phyloP scores from a whole-genome alignment of 345 rosid species.

The Citropsis articulata region DNA sequence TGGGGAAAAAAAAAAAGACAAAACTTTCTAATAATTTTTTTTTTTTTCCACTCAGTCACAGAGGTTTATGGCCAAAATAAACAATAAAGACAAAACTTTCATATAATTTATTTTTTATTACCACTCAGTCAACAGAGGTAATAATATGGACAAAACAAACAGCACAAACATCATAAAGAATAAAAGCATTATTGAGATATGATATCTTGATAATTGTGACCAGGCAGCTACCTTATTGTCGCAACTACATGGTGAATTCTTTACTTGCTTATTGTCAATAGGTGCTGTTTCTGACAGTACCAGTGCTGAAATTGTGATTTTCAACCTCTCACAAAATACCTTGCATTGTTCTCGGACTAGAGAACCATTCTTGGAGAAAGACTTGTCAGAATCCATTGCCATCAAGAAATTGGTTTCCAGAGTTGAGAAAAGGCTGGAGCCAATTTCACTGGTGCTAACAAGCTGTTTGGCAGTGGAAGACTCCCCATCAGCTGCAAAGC shows the following conservation, averaged over 20 bases:
- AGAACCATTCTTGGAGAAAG: constrained; percentile 25
- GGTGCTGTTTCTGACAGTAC: constrained; percentile 33
- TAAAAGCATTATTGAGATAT: constrained; percentile 38
- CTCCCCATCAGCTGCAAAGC: constrained; percentile 40
- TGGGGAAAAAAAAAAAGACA: too few relatives aligned
- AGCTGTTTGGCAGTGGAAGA: constrained; percentile 54
- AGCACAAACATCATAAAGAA: constrained; percentile 17
- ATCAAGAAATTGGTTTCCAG: constrained; percentile 49
- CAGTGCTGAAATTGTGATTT: constrained; percentile 37
- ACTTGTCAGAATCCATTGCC: constrained; percentile 29
- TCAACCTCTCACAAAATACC: constrained; percentile 44
- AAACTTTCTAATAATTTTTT: neutral
- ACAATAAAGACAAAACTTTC: neutral
- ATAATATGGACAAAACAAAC: constrained; percentile 4
- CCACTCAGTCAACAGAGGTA: neutral
- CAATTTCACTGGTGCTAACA: constrained; percentile 47
- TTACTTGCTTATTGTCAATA: constrained; percentile 29
- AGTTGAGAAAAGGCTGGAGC: constrained; percentile 54
- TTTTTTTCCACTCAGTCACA: neutral
- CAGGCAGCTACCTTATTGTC: constrained; percentile 74
- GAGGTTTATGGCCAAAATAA: neutral
- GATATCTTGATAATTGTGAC: constrained; percentile 50
- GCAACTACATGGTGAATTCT: constrained; percentile 31
- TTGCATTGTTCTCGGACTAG: constrained; percentile 44
- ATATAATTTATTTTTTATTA: neutral